Percentiles rank a stretch among this genome's conserved stretches.
These are phyloP conservation scores for Colletotrichum sp. DNA, from an alignment of 2,329 filamentous ascomycete genomes.

Conservation along the genomic window DNA sequence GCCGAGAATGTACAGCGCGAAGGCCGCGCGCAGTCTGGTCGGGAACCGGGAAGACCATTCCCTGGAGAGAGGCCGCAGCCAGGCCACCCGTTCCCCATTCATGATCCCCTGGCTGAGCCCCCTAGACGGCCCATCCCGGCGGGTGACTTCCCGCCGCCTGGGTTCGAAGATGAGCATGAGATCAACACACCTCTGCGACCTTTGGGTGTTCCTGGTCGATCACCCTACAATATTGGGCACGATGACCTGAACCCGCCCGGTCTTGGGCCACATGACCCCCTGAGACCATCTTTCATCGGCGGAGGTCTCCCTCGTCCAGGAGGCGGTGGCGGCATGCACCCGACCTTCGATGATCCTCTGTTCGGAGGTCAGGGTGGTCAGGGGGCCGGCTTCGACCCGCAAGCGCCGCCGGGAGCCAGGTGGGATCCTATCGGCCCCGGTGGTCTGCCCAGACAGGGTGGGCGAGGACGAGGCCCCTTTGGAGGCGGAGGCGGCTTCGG, in stretches of 20 bases:
- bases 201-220: conserved; percentile 46
- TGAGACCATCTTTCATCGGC: conserved; percentile 70
- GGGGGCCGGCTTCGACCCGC: conserved; percentile 65
- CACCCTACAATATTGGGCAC: conserved; percentile 77
- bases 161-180: conserved; percentile 93
- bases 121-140: conserved; percentile 67
- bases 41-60: conserved; percentile 34
- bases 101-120: conserved; percentile 68
- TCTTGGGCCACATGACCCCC: conserved; percentile 83
- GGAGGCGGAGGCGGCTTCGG: conserved; percentile 37
- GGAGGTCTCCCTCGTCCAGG: conserved; percentile 64
- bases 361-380: conserved; percentile 66
- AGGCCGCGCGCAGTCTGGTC: conserved; percentile 45
- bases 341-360: conserved; percentile 90
- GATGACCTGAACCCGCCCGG: conserved; percentile 88
- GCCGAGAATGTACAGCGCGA: conserved; percentile 45
- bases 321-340: conserved; percentile 86
- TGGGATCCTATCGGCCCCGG: conserved; percentile 88
- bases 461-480: conserved; percentile 42
- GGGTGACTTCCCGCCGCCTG: conserved; percentile 82
- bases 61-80: conserved; percentile 54
- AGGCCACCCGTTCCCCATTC: conserved; percentile 69
- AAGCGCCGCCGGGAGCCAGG: conserved; percentile 84
- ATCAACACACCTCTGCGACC: conserved; percentile 70
- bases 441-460: conserved; percentile 48